Base-by-base conservation (phyloP, 2,329 filamentous ascomycete genomes). In the Xylariomycetidae sp. region DNA sequence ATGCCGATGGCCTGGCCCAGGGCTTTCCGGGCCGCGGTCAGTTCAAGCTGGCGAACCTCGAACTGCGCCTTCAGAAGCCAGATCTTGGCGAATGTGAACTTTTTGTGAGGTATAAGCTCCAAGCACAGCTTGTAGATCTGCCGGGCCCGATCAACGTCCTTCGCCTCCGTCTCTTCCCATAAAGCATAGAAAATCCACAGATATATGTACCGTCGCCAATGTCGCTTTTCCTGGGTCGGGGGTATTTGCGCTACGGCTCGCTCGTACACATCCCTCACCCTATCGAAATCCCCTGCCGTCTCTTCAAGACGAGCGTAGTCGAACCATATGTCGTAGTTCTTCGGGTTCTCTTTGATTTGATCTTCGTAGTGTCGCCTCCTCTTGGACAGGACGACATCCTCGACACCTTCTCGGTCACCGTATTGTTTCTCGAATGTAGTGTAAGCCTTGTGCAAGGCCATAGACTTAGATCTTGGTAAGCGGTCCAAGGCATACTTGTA, bases 371-470 rank as follows among this genome's bases (percentile, higher is more conserved):
- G 79, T 13, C 94, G 83, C 49, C 92, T 74, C 47, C 92, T 76
- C 59, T 98, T 98, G 12, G 88, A 88, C n/a, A 96, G 59, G 19
- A 98, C 86, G 7, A 96, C 89, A 56, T 96, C 87, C 52, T 96
- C 90, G 2, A 98, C 86, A 4, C 92, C 92, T 50, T 95, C 87
- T 35, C 76, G 74, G 58, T 96, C 89, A 43, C 92, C 92, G 55
- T 87, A 98, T 52, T 98, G 92, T 65, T 98, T 98, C 63, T 98
- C 92, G 48, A 98, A 98, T 0, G 85, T 90, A 0, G 90, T 96
- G 58, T 96, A 98, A 10, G 88, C 81, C 56, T 93, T 93, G 65
- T 98, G 90, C 7, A 98, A 71, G 10, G 73, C 69, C 60, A 82
- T 79, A 1, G 90, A 92, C 58, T 83, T 88, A 10, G 87, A 93